Conservation (phyloP, 2,329 filamentous ascomycete species). For the Neoarthrinium moseri region DNA sequence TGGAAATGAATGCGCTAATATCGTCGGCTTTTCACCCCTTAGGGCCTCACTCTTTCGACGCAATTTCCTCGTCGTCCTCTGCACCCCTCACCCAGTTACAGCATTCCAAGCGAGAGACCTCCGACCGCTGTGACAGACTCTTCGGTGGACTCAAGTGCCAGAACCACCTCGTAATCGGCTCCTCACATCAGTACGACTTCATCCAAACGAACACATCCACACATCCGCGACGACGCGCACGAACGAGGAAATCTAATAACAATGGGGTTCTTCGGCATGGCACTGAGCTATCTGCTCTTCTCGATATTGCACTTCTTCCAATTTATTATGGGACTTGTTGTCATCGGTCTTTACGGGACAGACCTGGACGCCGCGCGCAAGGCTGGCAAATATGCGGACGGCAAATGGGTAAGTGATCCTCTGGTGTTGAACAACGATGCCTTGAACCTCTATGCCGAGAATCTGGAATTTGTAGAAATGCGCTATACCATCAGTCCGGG, state of each 20-base stretch:
- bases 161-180: too few relatives aligned
- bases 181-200: too few relatives aligned
- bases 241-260: constrained; percentile 11
- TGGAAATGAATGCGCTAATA: constrained; percentile 7
- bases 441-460: neutral
- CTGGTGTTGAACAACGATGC: neutral
- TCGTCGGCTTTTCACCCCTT: too few relatives aligned
- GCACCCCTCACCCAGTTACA: too few relatives aligned
- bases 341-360: constrained; percentile 75
- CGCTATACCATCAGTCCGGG: too few relatives aligned
- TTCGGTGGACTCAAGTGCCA: too few relatives aligned
- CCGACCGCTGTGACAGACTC: too few relatives aligned
- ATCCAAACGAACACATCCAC: too few relatives aligned
- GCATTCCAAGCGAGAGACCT: too few relatives aligned
- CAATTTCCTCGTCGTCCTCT: too few relatives aligned
- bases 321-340: constrained; percentile 72
- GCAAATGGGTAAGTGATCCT: constrained; percentile 73
- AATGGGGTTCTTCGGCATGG: constrained; percentile 46
- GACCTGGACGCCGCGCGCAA: constrained; percentile 60
- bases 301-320: constrained; percentile 69
- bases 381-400: constrained; percentile 50
- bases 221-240: too few relatives aligned
- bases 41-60: too few relatives aligned
- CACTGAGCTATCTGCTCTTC: constrained; percentile 53
- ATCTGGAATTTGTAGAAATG: neutral